Conservation (phyloP, 2,329 filamentous ascomycete genomes). For the Scedosporium apiospermum region DNA sequence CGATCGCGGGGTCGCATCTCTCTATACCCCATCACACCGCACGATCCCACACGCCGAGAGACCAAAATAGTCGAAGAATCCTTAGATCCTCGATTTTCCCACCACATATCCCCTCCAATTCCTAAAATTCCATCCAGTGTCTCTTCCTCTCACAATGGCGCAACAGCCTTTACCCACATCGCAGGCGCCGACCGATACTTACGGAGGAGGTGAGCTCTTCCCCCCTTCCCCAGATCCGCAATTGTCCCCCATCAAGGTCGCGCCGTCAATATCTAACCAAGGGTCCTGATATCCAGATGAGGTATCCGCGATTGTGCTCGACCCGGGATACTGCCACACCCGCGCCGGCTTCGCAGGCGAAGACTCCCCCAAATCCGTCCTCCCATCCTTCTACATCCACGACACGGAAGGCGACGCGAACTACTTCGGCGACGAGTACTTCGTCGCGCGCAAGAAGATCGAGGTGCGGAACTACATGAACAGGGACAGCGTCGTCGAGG, state of each 20-base stretch:
- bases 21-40: background rate
- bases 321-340: conserved; percentile 83
- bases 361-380: conserved; percentile 88
- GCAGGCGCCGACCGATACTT: conserved; percentile 51
- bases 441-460: conserved; percentile 65
- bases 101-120: background rate
- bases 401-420: conserved; percentile 39
- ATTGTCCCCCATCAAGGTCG: conserved; percentile 3
- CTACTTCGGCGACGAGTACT: conserved; percentile 84
- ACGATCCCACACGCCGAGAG: background rate
- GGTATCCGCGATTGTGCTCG: conserved; percentile 92
- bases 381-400: conserved; percentile 81
- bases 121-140: conserved; percentile 1
- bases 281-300: conserved; percentile 55
- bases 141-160: conserved; percentile 33
- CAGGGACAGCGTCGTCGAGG: conserved; percentile 80
- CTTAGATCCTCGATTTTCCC: background rate
- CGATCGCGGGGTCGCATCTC: background rate
- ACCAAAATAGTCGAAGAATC: background rate
- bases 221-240: conserved; percentile 5
- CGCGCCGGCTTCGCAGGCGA: conserved; percentile 96
- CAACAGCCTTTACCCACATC: conserved; percentile 46
- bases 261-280: background rate
- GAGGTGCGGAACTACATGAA: conserved; percentile 91
- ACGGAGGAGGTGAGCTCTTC: conserved; percentile 45